Evolutionary conservation across 352 stramenopile genomes (phyloP), one percentile per base, ranked within the genome.

Genomic region (Pythium aristosporum): DNA sequence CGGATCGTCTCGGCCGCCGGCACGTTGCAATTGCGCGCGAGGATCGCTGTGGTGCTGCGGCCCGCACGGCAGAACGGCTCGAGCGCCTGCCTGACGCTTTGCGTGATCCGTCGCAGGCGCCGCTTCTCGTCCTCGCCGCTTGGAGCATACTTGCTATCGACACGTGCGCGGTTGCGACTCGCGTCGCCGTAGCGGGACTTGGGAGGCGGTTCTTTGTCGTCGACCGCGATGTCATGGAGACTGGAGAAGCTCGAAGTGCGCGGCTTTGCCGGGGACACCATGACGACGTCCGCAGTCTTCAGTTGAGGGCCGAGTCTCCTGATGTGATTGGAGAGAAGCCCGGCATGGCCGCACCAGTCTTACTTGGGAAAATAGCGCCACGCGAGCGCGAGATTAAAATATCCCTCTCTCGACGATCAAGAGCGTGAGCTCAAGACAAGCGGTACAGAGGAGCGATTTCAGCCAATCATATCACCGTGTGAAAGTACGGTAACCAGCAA

Each of bases 1-100:
- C 63, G 69, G 63, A 80, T 80, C 20, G 69, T 74, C 18, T 43
- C 61, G 5, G 67, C 67, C 3, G 67, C 73, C 12, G 69, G 73
- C 0, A 80, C 58, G 1, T 46, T 42, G 18, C 41, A 47, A 1
- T 46, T 39, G 18, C 41, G n/a, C 23, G 47, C 41, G 37, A 49
- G 63, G 11, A 57, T 32, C 5, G 47, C 53, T 23, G 52, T 48
- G 15, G 52, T 48, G 15, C 46, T 43, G 15, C 16, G 28, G 7
- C 46, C 34, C 7, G 23, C 23, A 11, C 48, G 65, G 30, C 64
- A 61, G 52, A 77, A 77, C 15, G 69, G 65, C 28, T 59, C 54
- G 41, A 77, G 56, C 28, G 70, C 30, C 49, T 77, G 69, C 21
- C 57, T 71, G 8, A 80, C 63, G 20, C 69, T 63, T 11, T 55